A percentile compares a stretch with the other conserved stretches of the same genome.
These are phyloP conservation scores for Cercospora zeina DNA, from an alignment of 2,329 filamentous ascomycete genomes.

Conservation along the genomic window DNA sequence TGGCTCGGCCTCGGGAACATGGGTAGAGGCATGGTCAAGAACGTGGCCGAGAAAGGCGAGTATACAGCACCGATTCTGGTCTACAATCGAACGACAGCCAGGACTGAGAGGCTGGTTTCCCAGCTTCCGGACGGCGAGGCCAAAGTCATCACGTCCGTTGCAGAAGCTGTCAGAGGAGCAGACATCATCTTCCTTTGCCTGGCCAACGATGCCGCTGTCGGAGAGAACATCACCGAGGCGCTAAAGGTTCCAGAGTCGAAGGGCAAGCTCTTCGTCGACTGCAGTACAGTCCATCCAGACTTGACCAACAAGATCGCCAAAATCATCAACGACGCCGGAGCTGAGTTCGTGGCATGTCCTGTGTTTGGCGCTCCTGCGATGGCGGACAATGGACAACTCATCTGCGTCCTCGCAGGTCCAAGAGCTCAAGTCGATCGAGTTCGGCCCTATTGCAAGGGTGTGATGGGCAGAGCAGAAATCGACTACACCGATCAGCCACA, in stretches of 20 bases:
- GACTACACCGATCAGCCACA: constrained; percentile 70
- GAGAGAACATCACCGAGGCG: constrained; percentile 60
- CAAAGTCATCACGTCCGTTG: constrained; percentile 62
- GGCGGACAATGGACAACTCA: constrained; percentile 68
- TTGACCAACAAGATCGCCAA: constrained; percentile 68
- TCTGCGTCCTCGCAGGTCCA: constrained; percentile 72
- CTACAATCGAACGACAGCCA: constrained; percentile 74
- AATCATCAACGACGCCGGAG: constrained; percentile 60
- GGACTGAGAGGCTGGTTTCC: constrained; percentile 63
- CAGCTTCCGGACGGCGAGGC: constrained; percentile 63
- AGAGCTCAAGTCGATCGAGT: constrained; percentile 61
- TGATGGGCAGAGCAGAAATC: constrained; percentile 68
- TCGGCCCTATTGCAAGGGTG: constrained; percentile 69
- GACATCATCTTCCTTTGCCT: constrained; percentile 83
- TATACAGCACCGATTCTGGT: constrained; percentile 71
- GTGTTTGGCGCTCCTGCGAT: constrained; percentile 72
- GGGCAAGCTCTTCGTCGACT: constrained; percentile 81
- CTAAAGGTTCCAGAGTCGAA: constrained; percentile 61
- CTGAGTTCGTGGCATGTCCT: constrained; percentile 71
- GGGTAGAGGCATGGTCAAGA: constrained; percentile 81
- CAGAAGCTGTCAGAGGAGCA: constrained; percentile 65
- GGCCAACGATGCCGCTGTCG: constrained; percentile 73
- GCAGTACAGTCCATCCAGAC: constrained; percentile 83
- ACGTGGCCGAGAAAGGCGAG: constrained; percentile 74
- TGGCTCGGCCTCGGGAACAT: constrained; percentile 89